Conservation (phyloP, 1,284 basidiomycete species). For the Coniferiporia weirii region DNA sequence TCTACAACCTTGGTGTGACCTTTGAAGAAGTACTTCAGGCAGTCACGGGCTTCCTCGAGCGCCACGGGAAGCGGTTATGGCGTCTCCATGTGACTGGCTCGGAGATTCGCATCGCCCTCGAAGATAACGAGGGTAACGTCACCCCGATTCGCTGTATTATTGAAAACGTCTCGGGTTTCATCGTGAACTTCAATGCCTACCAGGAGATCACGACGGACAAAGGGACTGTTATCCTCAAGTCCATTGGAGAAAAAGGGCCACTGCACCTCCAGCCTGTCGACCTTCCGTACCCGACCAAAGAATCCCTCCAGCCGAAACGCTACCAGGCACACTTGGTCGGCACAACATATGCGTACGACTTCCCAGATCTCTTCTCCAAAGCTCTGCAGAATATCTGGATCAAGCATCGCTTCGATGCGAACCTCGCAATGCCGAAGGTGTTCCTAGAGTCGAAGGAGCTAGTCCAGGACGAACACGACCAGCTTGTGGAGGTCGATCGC, state of each 20-base stretch:
- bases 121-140: slow-evolving; percentile 89
- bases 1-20: slow-evolving; percentile 92
- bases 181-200: slow-evolving; percentile 98
- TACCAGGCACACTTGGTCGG: slow-evolving; percentile 99
- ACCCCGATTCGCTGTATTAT: slow-evolving; percentile 96
- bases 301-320: slow-evolving; percentile 97
- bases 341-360: slow-evolving; percentile 98
- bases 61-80: slow-evolving; percentile 97
- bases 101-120: slow-evolving; percentile 93
- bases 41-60: slow-evolving; percentile 96
- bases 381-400: slow-evolving; percentile 92
- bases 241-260: slow-evolving; percentile 92
- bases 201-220: slow-evolving; percentile 97
- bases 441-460: slow-evolving; percentile 85
- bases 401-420: slow-evolving; percentile 64
- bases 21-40: slow-evolving; percentile 96
- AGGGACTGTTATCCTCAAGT: slow-evolving; percentile 91
- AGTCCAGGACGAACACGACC: slow-evolving; percentile 90
- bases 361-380: slow-evolving; percentile 98
- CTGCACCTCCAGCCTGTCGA: slow-evolving; percentile 92
- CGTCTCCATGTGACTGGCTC: slow-evolving; percentile 96
- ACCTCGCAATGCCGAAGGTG: slow-evolving; percentile 70
- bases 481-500: slow-evolving; percentile 85
- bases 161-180: slow-evolving; percentile 98
- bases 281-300: slow-evolving; percentile 92